Conservation (phyloP, 2,329 filamentous ascomycete genomes). For the Exophiala bonariae region DNA sequence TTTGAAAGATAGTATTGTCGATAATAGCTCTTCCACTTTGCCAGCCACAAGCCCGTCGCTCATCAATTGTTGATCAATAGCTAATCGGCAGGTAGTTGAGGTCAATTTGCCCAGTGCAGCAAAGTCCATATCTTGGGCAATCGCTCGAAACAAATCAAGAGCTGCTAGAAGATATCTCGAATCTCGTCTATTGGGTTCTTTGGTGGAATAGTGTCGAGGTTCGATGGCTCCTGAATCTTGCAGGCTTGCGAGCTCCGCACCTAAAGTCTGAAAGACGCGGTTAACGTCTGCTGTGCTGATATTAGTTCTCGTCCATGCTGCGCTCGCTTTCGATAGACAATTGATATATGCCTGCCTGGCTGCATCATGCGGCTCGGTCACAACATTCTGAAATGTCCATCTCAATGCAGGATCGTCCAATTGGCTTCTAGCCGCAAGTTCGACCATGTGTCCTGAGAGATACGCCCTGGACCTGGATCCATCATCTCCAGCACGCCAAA, state of each 20-base stretch:
- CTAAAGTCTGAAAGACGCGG: constrained; percentile 19
- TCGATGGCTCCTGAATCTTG: constrained; percentile 17
- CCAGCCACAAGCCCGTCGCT: constrained; percentile 15
- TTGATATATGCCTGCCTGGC: constrained; percentile 63
- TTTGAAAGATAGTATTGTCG: constrained; percentile 16
- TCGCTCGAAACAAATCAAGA: constrained; percentile 18
- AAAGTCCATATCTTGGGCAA: constrained; percentile 27
- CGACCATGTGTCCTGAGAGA: constrained; percentile 61
- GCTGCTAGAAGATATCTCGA: constrained; percentile 21
- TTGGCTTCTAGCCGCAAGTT: constrained; percentile 47
- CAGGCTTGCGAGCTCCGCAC: constrained; percentile 21
- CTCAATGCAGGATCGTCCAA: constrained; percentile 65
- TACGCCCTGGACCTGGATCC: constrained; percentile 61
- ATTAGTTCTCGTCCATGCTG: constrained; percentile 25
- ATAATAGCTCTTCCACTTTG: constrained; percentile 21
- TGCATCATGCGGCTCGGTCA: constrained; percentile 53
- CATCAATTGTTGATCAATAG: constrained; percentile 23
- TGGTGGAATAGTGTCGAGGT: constrained; percentile 11
- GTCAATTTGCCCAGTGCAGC: constrained; percentile 23
- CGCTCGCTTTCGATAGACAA: constrained; percentile 49
- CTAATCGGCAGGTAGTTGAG: constrained; percentile 23
- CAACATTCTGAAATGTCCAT: constrained; percentile 56
- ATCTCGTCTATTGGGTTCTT: constrained; percentile 9
- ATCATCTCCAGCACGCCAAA: constrained; percentile 35
- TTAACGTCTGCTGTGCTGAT: constrained; percentile 21